Base-by-base conservation (phyloP, 2,329 filamentous ascomycete genomes). In the Tricladium varicosporioides region DNA sequence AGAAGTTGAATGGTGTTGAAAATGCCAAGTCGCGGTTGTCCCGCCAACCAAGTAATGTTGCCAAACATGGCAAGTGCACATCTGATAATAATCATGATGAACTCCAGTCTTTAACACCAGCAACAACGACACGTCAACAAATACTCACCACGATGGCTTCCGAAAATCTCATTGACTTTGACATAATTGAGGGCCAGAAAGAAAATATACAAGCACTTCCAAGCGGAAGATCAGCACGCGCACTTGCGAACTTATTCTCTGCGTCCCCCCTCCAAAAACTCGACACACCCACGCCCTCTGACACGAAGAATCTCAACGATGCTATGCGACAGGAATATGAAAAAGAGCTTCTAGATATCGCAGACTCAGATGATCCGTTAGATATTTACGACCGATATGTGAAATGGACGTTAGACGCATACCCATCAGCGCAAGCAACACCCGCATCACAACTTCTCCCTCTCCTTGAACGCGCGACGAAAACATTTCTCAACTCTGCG, bases 371-470 rank as follows among this genome's bases (percentile, higher is more conserved):
- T 70, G 94, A 99, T 69, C 94, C 94, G 1, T 84, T 99, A 48
- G 94, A 97, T 68, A 83, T 97, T 60, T 99, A 91, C 76, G 93
- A 97, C 72, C 87, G 94, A 71, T 99, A 99, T 71, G 91, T 97
- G 57, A 91, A 91, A 74, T 99, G 94, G 94, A 96, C 92, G 1
- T 78, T 97, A 27, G 91, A 97, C 72, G 89, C 93, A 53, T 99
- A 97, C 72, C 93, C 94, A 1, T 93, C 92, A 0, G 90, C 93
- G 19, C 92, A 97, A 76, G 91, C 92, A 53, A 96, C 92, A 31
- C 82, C 91, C 1, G 86, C 95, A 68, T 96, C 93, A n/a, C 91
- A 94, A 67, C 83, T 99, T 13, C 86, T 94, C 59, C 87, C 87
- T 2, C 79, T 97, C 5, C 86, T 99, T 5, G 95, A 99, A 76